Evolutionary conservation across 306 rosid species (phyloP), one percentile per base, ranked within the genome.

Genomic region (Mucuna pruriens): DNA sequence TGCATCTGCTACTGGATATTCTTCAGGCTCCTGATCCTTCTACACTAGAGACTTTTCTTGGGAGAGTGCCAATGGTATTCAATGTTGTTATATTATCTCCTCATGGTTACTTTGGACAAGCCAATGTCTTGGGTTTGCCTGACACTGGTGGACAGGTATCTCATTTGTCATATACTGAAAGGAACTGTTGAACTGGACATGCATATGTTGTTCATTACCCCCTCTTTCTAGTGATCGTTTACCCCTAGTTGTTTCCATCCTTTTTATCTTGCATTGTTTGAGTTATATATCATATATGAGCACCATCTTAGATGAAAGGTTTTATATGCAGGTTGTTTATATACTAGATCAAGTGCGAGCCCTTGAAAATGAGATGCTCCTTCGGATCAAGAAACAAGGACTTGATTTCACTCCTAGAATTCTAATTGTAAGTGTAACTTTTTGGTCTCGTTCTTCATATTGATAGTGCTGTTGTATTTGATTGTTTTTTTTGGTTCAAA

Each of bases 91-190:
- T 93, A 70, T 83, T 95, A 61, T 95, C 99, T 82, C 97, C 97
- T 19, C 97, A 95, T 63, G 97, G 97, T 51, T 93, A 84, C 92
- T 95, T 93, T 71, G 98, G 97, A 74, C 99, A 95, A 87, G 98
- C 97, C 76, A 95, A 95, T 82, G 99, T 95, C 60, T 83, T 95
- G 48, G 99, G 99, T 79, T 88, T 95, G 85, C 99, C 97, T 0
- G 99, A 95, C 89, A 95, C 98, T n/a, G 99, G 99, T 46, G 98
- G 97, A 25, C 99, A 95, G 97, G 99, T 93, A 91, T 63, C 54
- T 73, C 26, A 48, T 63, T 64, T 54, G 9, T 57, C 40, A 62
- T 76, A 51, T 54, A n/a, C 26, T 38, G 64, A 71, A 36, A 62
- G 62, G 51, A 74, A 31, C 33, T 66, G 26, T 62, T 58, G 26